Percentiles rank a stretch among this genome's conserved stretches.
phyloP scores from a whole-genome alignment of 73 alveolate genomes.

The Stentor coeruleus region DNA sequence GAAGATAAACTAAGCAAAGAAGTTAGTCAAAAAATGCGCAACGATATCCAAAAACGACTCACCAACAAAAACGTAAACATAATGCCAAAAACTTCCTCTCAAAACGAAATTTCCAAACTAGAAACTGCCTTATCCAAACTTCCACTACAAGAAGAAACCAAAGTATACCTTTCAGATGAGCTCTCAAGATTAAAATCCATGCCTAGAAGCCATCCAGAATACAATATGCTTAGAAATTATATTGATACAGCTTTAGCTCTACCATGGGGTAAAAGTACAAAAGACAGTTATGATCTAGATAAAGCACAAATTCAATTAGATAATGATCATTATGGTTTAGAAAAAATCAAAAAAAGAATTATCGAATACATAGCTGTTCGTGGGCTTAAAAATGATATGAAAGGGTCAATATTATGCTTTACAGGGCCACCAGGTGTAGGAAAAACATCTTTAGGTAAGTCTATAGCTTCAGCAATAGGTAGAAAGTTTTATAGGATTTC shows the following conservation, averaged over 20 bases:
- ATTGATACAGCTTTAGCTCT: slow-evolving; percentile 60
- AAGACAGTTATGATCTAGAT: slow-evolving; percentile 62
- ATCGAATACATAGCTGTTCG: slow-evolving; percentile 85
- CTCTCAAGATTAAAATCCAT: slow-evolving; percentile 44
- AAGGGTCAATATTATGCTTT: slow-evolving; percentile 84
- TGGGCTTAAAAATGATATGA: slow-evolving; percentile 54
- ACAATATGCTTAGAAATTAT: slow-evolving; percentile 65
- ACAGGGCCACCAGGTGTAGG: slow-evolving; percentile 98
- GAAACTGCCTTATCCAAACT: slow-evolving; percentile 44
- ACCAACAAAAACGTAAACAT: not conserved
- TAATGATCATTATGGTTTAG: slow-evolving; percentile 90
- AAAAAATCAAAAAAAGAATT: slow-evolving; percentile 86
- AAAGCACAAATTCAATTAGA: slow-evolving; percentile 59
- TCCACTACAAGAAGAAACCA: slow-evolving; percentile 71
- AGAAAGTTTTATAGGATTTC: slow-evolving; percentile 90
- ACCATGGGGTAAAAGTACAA: slow-evolving; percentile 69
- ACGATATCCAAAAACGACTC: not conserved
- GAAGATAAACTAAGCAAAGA: not conserved
- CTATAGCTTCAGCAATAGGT: slow-evolving; percentile 87
- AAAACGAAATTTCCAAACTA: slow-evolving; percentile 51
- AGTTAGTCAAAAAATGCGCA: not conserved
- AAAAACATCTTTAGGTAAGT: slow-evolving; percentile 90
- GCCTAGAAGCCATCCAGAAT: slow-evolving; percentile 59
- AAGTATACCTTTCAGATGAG: slow-evolving; percentile 57
- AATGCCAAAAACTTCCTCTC: not conserved